Evolutionary conservation across 306 rosid genomes (phyloP).

Genomic region (Spatholobus suberectus): DNA sequence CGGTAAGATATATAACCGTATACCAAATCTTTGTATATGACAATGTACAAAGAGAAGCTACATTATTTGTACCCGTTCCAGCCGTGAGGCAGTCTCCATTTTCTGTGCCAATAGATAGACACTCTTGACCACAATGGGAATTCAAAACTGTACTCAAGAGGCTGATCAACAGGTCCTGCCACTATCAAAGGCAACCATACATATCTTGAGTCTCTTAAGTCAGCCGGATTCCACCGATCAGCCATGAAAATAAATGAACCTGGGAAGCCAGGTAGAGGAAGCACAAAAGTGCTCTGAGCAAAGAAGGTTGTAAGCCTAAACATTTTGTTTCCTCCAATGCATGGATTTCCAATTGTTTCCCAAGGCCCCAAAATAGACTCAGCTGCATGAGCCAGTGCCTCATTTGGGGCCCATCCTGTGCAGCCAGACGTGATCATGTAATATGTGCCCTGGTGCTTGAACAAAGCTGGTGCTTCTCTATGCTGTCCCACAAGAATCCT

Average conservation of each 20-base stretch:
- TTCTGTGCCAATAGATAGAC: slow-evolving; percentile 95
- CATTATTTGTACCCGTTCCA: slow-evolving; percentile 56
- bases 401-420: slow-evolving; percentile 98
- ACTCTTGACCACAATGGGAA: slow-evolving; percentile 98
- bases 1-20: slow-evolving; percentile 44
- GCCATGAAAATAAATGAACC: slow-evolving; percentile 87
- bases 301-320: slow-evolving; percentile 79
- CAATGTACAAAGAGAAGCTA: slow-evolving; percentile 40
- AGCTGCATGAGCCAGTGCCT: slow-evolving; percentile 91
- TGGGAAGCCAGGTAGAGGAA: slow-evolving; percentile 74
- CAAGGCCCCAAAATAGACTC: slow-evolving; percentile 92
- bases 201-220: slow-evolving; percentile 88
- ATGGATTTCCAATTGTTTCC: slow-evolving; percentile 94
- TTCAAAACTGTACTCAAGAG: slow-evolving; percentile 81
- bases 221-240: slow-evolving; percentile 93
- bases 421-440: slow-evolving; percentile 99
- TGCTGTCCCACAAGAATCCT: slow-evolving; percentile 89
- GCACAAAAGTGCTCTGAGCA: slow-evolving; percentile 90
- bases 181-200: slow-evolving; percentile 95
- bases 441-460: slow-evolving; percentile 87
- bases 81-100: slow-evolving; percentile 84
- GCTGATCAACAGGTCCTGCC: slow-evolving; percentile 86
- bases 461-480: slow-evolving; percentile 96
- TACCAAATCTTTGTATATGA: slow-evolving; percentile 44
- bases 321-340: slow-evolving; percentile 83